Evolutionary conservation across 2,329 filamentous ascomycete species (phyloP), one percentile per base, ranked within the genome.

Genomic region (Mariannaea elegans): DNA sequence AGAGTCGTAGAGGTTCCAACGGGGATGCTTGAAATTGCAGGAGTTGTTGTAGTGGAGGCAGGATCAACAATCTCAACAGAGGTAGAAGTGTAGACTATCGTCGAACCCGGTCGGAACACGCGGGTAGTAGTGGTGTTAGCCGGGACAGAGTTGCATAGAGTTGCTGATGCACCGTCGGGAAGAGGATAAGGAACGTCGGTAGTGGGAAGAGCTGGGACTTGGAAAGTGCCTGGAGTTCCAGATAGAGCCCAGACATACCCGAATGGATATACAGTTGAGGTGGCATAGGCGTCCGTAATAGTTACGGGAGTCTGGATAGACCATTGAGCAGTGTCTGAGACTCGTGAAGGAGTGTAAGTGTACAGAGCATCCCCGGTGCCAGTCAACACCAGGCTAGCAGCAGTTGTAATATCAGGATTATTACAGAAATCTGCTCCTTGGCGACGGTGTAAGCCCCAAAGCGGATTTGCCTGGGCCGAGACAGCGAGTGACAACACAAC

Each of bases 171-270:
- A 24, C 32, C 32, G 8, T 46, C 51, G 7, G 51, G 51, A 14
- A 55, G 31, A 27, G 51, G 51, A 32, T 55, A 55, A 29, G 51
- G 51, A 31, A 55, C 31, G n/a, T 39, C 51, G 31, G 51, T 46
- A 8, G 51, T 46, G 13, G 51, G 51, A 29, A 55, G 51, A 29
- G 42, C 42, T 2, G 57, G 57, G 19, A 56, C 46, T 21, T 56
- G 52, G 7, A 50, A 23, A 5, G 23, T 23, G 2, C 39, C 31
- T 3, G 57, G 57, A 16, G 44, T 46, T 5, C 48, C 57, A n/a
- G 50, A 51, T 9, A 46, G 52, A n/a, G 47, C 52, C 57, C 57
- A 60, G 5, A 60, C 46, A 47, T 56, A 60, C 39, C 57, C 57
- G 29, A 60, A 60, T 3, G 57, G 57, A 47, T 60, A 60, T 14